phyloP scores from a whole-genome alignment of 208 protist genomes.

The Leishmania tarentolae region DNA sequence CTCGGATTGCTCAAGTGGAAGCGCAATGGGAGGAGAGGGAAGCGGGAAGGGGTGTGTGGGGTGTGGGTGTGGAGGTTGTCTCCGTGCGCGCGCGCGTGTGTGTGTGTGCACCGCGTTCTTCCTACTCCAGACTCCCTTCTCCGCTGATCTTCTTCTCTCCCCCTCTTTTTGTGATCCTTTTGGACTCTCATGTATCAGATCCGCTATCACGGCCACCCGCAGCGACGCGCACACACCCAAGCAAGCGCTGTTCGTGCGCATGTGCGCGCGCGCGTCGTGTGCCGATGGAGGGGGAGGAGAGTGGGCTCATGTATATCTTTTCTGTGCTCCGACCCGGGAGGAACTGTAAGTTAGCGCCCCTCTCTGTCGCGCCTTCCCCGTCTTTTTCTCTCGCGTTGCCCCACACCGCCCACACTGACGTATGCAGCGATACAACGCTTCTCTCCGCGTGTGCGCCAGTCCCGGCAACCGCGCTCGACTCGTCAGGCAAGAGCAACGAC shows the following conservation, averaged over 20 bases:
- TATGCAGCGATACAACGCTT: neutral
- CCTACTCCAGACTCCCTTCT: neutral
- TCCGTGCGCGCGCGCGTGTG: no score
- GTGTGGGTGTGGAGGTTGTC: no score
- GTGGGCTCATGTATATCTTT: slow-evolving; percentile 6
- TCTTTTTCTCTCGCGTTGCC: neutral
- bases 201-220: neutral
- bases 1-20: neutral
- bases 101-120: neutral
- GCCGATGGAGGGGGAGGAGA: neutral
- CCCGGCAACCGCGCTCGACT: neutral
- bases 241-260: neutral
- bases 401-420: neutral
- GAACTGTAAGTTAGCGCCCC: no score
- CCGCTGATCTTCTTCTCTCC: neutral
- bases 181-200: neutral
- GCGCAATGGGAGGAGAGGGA: neutral
- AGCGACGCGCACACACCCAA: neutral
- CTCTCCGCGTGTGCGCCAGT: neutral
- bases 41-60: no score
- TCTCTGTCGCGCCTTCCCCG: neutral
- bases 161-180: neutral
- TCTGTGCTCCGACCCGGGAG: neutral
- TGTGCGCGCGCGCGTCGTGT: neutral
- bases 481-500: neutral